These are phyloP conservation scores for Sarocladium kiliense DNA, from an alignment of 2,329 filamentous ascomycete species.

Conservation along the genomic window DNA sequence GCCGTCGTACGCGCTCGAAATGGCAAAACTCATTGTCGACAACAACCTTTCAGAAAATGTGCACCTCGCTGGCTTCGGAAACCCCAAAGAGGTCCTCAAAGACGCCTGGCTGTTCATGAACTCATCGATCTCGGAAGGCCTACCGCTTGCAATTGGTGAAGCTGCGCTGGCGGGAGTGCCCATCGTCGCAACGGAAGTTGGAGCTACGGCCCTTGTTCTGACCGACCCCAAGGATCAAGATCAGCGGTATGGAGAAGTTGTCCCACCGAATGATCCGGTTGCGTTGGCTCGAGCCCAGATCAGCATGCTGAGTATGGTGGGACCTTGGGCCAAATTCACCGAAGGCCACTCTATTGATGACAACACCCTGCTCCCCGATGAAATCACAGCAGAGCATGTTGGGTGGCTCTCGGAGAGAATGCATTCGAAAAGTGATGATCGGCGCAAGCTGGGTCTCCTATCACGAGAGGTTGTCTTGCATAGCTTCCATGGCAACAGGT, in stretches of 20 bases:
- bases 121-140: slow-evolving; percentile 50
- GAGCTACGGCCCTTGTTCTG: slow-evolving; percentile 49
- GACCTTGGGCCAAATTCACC: slow-evolving; percentile 55
- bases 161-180: slow-evolving; percentile 51
- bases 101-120: slow-evolving; percentile 55
- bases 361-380: slow-evolving; percentile 26
- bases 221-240: slow-evolving; percentile 44
- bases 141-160: slow-evolving; percentile 52
- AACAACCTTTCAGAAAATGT: slow-evolving; percentile 47
- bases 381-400: slow-evolving; percentile 43
- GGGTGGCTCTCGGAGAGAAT: slow-evolving; percentile 49
- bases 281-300: slow-evolving; percentile 58
- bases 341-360: slow-evolving; percentile 32
- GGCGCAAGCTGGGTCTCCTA: slow-evolving; percentile 53
- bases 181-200: slow-evolving; percentile 52
- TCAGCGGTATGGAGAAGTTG: slow-evolving; percentile 52
- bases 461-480: slow-evolving; percentile 53
- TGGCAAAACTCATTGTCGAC: slow-evolving; percentile 51
- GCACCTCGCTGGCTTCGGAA: slow-evolving; percentile 49
- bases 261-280: slow-evolving; percentile 58
- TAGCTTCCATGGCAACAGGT: slow-evolving; percentile 53
- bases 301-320: slow-evolving; percentile 55
- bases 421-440: slow-evolving; percentile 54
- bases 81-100: slow-evolving; percentile 48
- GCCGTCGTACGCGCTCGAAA: slow-evolving; percentile 55